Evolutionary conservation across 2,329 filamentous ascomycete genomes (phyloP).

Genomic region (Ilyonectria robusta): DNA sequence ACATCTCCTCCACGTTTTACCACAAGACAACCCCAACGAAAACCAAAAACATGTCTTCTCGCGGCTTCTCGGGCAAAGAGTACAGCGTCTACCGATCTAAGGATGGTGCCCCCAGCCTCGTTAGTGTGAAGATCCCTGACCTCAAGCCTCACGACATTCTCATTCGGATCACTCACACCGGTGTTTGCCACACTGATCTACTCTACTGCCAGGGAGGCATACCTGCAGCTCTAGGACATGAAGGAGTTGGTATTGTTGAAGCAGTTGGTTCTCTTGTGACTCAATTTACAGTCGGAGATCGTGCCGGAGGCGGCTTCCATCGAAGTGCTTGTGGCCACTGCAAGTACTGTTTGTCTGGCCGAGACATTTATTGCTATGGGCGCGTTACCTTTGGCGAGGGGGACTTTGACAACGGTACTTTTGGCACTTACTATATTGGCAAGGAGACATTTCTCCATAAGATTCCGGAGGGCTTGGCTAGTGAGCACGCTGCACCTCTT

Average conservation of each 20-base stretch:
- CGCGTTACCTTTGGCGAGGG: constrained; percentile 29
- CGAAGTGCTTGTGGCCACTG: constrained; percentile 66
- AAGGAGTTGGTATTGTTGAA: constrained; percentile 64
- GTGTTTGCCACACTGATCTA: too few relatives aligned
- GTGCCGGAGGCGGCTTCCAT: constrained; percentile 59
- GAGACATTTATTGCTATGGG: constrained; percentile 29
- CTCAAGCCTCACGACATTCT: too few relatives aligned
- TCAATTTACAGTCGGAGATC: constrained; percentile 61
- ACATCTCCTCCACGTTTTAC: too few relatives aligned
- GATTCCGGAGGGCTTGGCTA: constrained; percentile 22
- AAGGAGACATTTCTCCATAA: constrained; percentile 24
- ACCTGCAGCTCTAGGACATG: constrained; percentile 66
- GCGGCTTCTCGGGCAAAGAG: too few relatives aligned
- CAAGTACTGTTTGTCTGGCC: constrained; percentile 56
- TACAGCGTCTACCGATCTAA: too few relatives aligned
- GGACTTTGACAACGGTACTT: constrained; percentile 28
- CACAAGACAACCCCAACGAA: too few relatives aligned
- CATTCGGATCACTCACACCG: too few relatives aligned
- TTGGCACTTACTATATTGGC: constrained; percentile 21
- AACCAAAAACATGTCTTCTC: too few relatives aligned
- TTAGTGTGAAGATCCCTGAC: too few relatives aligned
- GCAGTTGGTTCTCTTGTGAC: constrained; percentile 59
- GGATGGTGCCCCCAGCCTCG: too few relatives aligned
- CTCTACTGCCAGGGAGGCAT: too few relatives aligned
- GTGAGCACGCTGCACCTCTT: constrained; percentile 29